Evolutionary conservation across 164 flowering plant genomes (phyloP), one percentile per base, ranked within the genome.

Genomic region (Vitis riparia): DNA sequence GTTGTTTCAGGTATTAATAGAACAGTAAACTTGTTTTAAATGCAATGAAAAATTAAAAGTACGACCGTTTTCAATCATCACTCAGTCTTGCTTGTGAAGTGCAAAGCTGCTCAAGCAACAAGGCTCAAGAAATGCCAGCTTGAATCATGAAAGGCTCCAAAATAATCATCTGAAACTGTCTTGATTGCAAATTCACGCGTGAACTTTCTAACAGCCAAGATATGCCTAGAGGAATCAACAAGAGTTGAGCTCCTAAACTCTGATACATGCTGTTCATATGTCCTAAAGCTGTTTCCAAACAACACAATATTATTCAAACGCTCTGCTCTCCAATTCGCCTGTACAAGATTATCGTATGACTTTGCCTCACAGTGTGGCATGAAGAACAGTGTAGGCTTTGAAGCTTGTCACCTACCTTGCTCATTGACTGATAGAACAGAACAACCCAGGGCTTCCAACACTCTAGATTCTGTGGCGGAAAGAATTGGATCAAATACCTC

Each of bases 291-390:
- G 72, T 94, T 94, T 12, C 97, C 97, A 65, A 94, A 89, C 68
- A 94, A 19, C 14, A 80, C 80, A 11, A 89, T 72, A 14, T 55
- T 19, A 19, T 19, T 19, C 23, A 19, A 19, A 19, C 23, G 23
- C 23, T 19, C 1, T 19, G 23, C 0, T 19, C 23, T 19, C 23
- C 23, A 19, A 19, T 19, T 19, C 1, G 1, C 23, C 23, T 19
- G 23, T 19, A 19, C 23, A 19, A 19, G 87, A 79, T 94, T 94
- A 71, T 88, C 80, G 37, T 94, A 92, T 66, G 91, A 65, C 65
- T 76, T 79, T 23, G 86, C 94, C 71, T 92, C 97, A 69, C 97
- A 92, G 23, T 91, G 97, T 16, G 97, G 98, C 98, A 94, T 94
- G 84, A 83, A 92, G 78, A 91, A 92, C 65, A 92, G 44, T 1